Percentiles rank a stretch among this genome's conserved stretches.
These are phyloP conservation scores for Fusarium sp. DNA, from an alignment of 2,329 filamentous ascomycete species.

Conservation along the genomic window DNA sequence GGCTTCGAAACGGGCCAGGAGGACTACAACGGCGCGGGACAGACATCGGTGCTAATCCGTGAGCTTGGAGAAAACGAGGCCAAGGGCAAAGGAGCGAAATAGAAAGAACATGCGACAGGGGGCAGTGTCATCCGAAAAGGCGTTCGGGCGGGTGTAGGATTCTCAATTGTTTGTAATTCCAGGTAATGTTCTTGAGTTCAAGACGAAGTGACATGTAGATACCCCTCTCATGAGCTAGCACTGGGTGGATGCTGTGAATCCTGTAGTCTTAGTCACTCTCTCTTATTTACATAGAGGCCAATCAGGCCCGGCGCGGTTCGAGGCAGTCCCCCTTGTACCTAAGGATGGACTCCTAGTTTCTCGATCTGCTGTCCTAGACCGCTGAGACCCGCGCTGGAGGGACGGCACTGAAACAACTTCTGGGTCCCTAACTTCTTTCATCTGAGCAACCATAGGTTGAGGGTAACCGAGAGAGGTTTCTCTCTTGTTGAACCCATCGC, in stretches of 20 bases:
- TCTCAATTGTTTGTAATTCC: slow-evolving; percentile 45
- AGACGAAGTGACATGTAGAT: slow-evolving; percentile 51
- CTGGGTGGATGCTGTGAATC: slow-evolving; percentile 4
- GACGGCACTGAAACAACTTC: neutral
- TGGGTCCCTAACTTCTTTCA: neutral
- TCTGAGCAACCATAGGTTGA: slow-evolving; percentile 19
- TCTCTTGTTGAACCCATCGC: slow-evolving; percentile 50
- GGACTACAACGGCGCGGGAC: slow-evolving; percentile 80
- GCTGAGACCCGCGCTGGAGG: neutral
- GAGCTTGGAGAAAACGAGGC: slow-evolving; percentile 91
- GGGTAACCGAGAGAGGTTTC: slow-evolving; percentile 40
- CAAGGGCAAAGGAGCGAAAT: slow-evolving; percentile 85
- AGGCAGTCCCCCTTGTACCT: slow-evolving; percentile 2
- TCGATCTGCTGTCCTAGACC: neutral
- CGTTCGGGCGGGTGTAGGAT: slow-evolving; percentile 51
- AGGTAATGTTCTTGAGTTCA: slow-evolving; percentile 39
- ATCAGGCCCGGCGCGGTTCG: neutral
- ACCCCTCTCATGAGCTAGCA: slow-evolving; percentile 48
- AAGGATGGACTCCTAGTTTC: slow-evolving; percentile 22
- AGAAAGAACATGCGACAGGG: slow-evolving; percentile 38
- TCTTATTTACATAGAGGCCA: neutral
- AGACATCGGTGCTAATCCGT: slow-evolving; percentile 84
- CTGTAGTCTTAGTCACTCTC: neutral
- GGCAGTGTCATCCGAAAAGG: slow-evolving; percentile 47
- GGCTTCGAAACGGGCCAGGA: slow-evolving; percentile 92